These are phyloP conservation scores for Dillenia turbinata DNA, from an alignment of 164 flowering plant genomes.

Conservation along the genomic window DNA sequence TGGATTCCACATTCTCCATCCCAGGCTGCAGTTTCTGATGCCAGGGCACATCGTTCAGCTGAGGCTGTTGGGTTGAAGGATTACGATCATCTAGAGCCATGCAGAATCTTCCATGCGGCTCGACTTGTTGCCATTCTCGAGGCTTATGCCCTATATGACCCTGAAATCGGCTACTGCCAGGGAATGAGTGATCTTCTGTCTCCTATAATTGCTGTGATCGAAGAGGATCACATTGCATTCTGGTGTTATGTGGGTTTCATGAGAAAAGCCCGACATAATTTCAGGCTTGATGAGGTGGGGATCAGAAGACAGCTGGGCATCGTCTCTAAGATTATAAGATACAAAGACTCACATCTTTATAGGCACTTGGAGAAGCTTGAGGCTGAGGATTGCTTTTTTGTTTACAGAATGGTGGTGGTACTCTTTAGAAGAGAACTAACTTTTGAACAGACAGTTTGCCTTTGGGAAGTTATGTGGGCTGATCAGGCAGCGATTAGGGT, in stretches of 20 bases:
- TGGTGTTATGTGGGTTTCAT: constrained; percentile 97
- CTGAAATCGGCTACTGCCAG: constrained; percentile 95
- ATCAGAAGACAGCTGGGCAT: constrained; percentile 75
- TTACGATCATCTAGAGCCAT: constrained; percentile 76
- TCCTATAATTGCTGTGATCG: constrained; percentile 72
- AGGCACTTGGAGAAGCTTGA: constrained; percentile 81
- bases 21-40: constrained; percentile 70
- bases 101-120: constrained; percentile 82
- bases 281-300: constrained; percentile 89
- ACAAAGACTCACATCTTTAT: constrained; percentile 83
- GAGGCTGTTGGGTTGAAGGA: constrained; percentile 80
- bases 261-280: constrained; percentile 92
- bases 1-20: constrained; percentile 63
- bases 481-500: constrained; percentile 92
- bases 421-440: constrained; percentile 82
- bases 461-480: constrained; percentile 99
- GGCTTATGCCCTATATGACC: constrained; percentile 86
- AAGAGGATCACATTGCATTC: constrained; percentile 85
- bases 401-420: constrained; percentile 96
- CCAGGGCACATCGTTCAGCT: constrained; percentile 58
- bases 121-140: constrained; percentile 93
- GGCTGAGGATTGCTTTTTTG: constrained; percentile 94
- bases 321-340: constrained; percentile 82
- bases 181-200: constrained; percentile 98
- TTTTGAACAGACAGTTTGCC: constrained; percentile 81